Evolutionary conservation across 1,284 basidiomycete species (phyloP), one percentile per base, ranked within the genome.

Genomic region (Termitomyces sp.): DNA sequence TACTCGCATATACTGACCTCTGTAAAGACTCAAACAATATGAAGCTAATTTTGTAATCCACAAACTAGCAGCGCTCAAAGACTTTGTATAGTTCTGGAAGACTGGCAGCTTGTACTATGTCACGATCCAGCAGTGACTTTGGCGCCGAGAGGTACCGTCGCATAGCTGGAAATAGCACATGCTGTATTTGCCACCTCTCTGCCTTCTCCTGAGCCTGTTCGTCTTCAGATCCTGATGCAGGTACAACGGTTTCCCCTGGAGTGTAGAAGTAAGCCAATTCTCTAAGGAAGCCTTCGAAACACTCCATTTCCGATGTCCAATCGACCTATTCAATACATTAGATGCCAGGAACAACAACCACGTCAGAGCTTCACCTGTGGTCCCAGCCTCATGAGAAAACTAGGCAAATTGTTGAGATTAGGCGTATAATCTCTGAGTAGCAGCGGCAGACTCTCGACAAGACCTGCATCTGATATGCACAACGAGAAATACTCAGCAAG

Each of bases 231-330:
- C 55, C 52, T 0, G 56, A 55, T 10, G 64, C 50, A 1, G 66
- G 65, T 3, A 62, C 55, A 6, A 64, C 60, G 7, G 57, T 55
- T 2, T 78, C 77, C 35, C 81, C 76, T 0, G 93, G 91, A 0
- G 85, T 79, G 67, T 96, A 93, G 71, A 96, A 97, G 65, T 84
- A 90, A 0, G 93, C 94, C 1, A 99, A 74, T 69, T 99, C 96
- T 28, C 86, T 83, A 19, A 97, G 74, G 64, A 99, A 87, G 0
- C 83, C 79, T 16, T 83, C 79, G 64, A 99, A 98, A 66, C 96
- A 99, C 53, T 81, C 83, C 46, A 77, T 75, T 67, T 99, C 97
- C 1, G 82, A 76, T 7, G 77, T 76, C 96, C 96, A 99, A 61
- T 94, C 76, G 26, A 97, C 93, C 84, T 96, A 61, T 2, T 60